Evolutionary conservation across 2,329 filamentous ascomycete species (phyloP).

Genomic region (Colletotrichum sp.): DNA sequence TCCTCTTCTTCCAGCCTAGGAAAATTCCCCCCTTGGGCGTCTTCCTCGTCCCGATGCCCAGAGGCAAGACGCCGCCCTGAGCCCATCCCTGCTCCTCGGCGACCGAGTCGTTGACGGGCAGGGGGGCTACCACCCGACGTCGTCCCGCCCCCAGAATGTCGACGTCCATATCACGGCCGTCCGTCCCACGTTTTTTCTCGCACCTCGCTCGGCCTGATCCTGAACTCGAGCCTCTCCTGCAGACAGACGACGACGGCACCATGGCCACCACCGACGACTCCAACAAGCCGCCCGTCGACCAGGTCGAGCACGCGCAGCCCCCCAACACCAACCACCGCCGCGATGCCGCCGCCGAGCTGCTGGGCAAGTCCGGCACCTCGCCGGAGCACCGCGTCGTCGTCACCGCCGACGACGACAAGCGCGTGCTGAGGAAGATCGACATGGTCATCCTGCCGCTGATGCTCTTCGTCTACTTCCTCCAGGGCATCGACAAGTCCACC

Average conservation of each 20-base stretch:
- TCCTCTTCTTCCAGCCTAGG: neutral
- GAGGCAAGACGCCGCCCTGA: neutral
- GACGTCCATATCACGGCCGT: neutral
- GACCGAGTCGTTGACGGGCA: neutral
- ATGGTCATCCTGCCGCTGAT: conserved; percentile 49
- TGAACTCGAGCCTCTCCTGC: neutral
- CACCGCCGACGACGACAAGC: conserved; percentile 36
- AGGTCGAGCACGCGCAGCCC: conserved; percentile 5
- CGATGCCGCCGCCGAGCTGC: conserved; percentile 50
- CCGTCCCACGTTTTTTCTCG: neutral
- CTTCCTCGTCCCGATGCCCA: neutral
- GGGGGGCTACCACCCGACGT: neutral
- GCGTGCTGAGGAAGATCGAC: conserved; percentile 44
- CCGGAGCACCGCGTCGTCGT: conserved; percentile 31
- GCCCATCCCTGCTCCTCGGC: conserved; percentile 1
- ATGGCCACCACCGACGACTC: conserved; percentile 6
- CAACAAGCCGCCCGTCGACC: conserved; percentile 6
- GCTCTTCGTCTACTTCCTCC: conserved; percentile 66
- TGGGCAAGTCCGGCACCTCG: conserved; percentile 35
- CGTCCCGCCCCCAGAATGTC: neutral
- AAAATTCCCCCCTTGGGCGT: neutral
- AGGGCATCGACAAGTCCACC: conserved; percentile 38
- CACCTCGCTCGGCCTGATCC: neutral
- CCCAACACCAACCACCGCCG: conserved; percentile 25
- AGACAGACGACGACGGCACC: neutral